Conservation (phyloP, 1,284 basidiomycete genomes). For the Cryptococcus sp. region DNA sequence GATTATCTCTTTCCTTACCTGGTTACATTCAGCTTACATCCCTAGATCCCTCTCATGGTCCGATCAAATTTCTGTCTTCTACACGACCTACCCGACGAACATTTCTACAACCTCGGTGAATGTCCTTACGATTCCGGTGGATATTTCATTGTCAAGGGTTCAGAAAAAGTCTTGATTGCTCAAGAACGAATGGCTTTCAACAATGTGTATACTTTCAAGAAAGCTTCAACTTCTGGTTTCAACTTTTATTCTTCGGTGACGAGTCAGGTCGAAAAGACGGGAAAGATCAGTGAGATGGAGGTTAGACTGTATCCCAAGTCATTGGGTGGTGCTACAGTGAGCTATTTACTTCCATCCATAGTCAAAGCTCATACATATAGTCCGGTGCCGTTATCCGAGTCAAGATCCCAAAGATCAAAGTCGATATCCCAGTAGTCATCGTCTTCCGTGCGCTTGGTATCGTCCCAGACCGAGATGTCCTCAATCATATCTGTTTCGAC, state of each 20-base stretch:
- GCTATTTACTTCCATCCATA: neutral
- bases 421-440: conserved; percentile 98
- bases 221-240: conserved; percentile 76
- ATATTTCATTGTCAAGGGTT: conserved; percentile 99
- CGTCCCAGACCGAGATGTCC: conserved; percentile 94
- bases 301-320: conserved; percentile 93
- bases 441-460: conserved; percentile 98
- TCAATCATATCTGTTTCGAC: conserved; percentile 98
- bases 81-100: conserved; percentile 68
- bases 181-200: conserved; percentile 99
- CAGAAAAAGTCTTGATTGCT: conserved; percentile 98
- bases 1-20: conserved; percentile 21
- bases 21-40: neutral
- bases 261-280: conserved; percentile 95
- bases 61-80: conserved; percentile 94
- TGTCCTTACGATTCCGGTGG: conserved; percentile 96
- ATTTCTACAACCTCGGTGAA: conserved; percentile 87
- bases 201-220: conserved; percentile 98
- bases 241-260: conserved; percentile 96
- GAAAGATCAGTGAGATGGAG: conserved; percentile 97
- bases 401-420: conserved; percentile 95
- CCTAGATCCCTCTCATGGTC: conserved; percentile 93
- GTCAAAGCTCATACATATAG: conserved; percentile 46
- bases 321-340: conserved; percentile 23
- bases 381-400: conserved; percentile 93